Conservation (phyloP, 352 stramenopile genomes). For the Pythium dissimile region DNA sequence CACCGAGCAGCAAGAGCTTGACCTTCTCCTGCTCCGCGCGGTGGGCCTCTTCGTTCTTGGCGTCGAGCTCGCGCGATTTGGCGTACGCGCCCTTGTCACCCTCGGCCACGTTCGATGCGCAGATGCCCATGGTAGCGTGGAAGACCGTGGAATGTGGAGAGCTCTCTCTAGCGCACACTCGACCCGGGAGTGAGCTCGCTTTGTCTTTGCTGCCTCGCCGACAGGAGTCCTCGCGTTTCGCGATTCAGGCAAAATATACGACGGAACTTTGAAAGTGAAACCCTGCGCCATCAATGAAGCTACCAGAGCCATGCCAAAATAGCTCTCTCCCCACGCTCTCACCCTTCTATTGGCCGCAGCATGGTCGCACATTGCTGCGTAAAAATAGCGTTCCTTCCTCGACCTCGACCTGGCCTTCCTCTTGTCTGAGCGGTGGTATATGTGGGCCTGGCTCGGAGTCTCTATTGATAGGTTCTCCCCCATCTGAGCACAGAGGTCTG, state of each 20-base stretch:
- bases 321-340: constrained; percentile 9
- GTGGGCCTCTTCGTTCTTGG: constrained; percentile 77
- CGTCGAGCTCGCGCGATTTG: constrained; percentile 74
- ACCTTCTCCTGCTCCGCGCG: constrained; percentile 89
- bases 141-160: background rate
- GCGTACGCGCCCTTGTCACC: constrained; percentile 56
- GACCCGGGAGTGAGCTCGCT: constrained; percentile 12
- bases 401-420: background rate
- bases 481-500: no score
- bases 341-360: background rate
- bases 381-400: constrained; percentile 22
- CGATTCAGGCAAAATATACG: constrained; percentile 31
- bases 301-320: background rate
- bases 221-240: constrained; percentile 13
- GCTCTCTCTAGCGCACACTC: constrained; percentile 6
- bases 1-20: constrained; percentile 94
- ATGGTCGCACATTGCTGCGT: background rate
- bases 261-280: constrained; percentile 75
- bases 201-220: background rate
- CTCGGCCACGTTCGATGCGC: constrained; percentile 56
- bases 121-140: constrained; percentile 55
- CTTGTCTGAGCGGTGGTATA: background rate
- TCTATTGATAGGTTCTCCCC: constrained; percentile 21
- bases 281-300: constrained; percentile 22
- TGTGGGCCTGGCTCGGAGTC: no score